These are phyloP conservation scores for Yamagishiella unicocca DNA, from an alignment of 139 green algal species.

Conservation along the genomic window DNA sequence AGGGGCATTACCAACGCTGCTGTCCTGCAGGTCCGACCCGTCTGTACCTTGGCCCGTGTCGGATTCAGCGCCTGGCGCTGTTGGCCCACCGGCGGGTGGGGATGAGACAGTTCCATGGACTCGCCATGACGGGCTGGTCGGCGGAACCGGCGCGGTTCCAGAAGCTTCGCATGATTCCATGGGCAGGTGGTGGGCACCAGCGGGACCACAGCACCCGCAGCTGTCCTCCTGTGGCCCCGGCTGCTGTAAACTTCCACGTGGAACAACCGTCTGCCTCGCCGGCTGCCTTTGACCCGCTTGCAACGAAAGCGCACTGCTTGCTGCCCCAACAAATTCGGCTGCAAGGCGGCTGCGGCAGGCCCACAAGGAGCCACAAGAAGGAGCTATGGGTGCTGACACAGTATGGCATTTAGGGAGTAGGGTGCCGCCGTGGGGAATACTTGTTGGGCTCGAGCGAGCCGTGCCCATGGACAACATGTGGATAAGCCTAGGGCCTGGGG, in stretches of 20 bases:
- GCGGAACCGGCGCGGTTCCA: too few relatives aligned
- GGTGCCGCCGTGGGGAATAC: not conserved
- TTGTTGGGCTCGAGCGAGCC: not conserved
- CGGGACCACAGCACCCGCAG: not conserved
- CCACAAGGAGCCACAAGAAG: not conserved
- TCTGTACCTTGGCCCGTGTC: too few relatives aligned
- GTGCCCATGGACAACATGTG: slow-evolving; percentile 1
- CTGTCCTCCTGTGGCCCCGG: slow-evolving; percentile 4
- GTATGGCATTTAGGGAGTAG: not conserved
- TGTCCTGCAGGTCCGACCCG: too few relatives aligned
- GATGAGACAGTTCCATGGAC: too few relatives aligned
- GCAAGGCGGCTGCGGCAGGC: slow-evolving; percentile 6
- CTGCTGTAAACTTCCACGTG: not conserved
- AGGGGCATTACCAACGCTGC: too few relatives aligned
- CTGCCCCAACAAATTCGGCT: not conserved
- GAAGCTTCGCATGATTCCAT: not conserved
- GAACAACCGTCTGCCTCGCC: not conserved
- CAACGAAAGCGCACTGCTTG: not conserved
- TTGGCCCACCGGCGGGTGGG: too few relatives aligned
- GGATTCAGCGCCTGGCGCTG: too few relatives aligned
- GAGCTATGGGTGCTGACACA: too few relatives aligned
- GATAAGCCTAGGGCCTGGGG: not conserved
- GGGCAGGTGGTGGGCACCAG: not conserved
- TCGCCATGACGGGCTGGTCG: too few relatives aligned
- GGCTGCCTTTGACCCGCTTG: not conserved